Conservation (phyloP, 805 yeast genomes). For the Candida maltosa region DNA sequence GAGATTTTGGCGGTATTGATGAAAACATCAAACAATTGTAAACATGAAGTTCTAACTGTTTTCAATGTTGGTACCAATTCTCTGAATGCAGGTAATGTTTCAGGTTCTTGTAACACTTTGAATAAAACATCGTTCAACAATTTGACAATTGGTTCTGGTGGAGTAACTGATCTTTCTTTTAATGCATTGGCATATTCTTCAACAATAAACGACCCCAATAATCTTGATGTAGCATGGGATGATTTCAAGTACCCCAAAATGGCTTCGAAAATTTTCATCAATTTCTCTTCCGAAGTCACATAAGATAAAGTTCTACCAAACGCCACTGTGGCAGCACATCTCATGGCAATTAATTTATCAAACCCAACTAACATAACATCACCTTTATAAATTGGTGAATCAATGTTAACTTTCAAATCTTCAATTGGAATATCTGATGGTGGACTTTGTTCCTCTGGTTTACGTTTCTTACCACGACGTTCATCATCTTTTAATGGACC, state of each 20-base stretch:
- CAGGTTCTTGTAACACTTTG: constrained; percentile 39
- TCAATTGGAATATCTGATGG: constrained; percentile 46
- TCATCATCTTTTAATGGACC: constrained; percentile 21
- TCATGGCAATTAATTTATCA: constrained; percentile 70
- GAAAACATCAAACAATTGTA: constrained; percentile 75
- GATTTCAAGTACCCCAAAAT: constrained; percentile 47
- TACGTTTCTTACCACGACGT: constrained; percentile 49
- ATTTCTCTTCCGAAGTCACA: constrained; percentile 36
- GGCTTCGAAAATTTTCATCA: constrained; percentile 34
- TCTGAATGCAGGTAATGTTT: constrained; percentile 56
- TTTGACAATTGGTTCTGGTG: constrained; percentile 15
- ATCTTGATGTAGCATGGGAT: constrained; percentile 72
- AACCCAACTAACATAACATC: constrained; percentile 83
- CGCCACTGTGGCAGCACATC: constrained; percentile 72
- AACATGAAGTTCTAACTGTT: constrained; percentile 83
- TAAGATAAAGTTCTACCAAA: constrained; percentile 64
- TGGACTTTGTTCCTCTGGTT: constrained; percentile 18
- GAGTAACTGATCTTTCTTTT: constrained; percentile 11
- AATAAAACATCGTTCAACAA: constrained; percentile 25
- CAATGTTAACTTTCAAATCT: constrained; percentile 75
- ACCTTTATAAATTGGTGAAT: constrained; percentile 87
- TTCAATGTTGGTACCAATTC: constrained; percentile 85
- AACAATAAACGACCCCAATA: constrained; percentile 64
- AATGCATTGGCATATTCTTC: constrained; percentile 58
- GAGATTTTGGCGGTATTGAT: constrained; percentile 73